Base-by-base conservation (phyloP, 257 asterid species). In the Solanum verrucosum region DNA sequence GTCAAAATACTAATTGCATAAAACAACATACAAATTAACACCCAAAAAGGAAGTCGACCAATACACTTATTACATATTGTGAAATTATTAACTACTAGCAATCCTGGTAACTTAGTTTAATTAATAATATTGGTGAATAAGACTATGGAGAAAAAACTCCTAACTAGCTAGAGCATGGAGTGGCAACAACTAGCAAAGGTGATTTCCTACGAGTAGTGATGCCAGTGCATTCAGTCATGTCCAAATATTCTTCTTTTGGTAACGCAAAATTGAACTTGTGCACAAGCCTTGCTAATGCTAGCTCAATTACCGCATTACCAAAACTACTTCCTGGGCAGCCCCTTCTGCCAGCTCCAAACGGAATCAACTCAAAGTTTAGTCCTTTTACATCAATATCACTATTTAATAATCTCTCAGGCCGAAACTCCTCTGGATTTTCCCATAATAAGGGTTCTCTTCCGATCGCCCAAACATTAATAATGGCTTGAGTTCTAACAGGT, bases 261-360 rank as follows among this genome's bases (percentile, higher is more conserved):
- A 88, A 56, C 14, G 37, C 75, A 33, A 90, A 91, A 70, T 91
- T 37, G 27, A 95, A 93, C 16, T 88, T 87, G 52, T 88, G 91
- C 84, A 92, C 82, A 78, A 94, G 60, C 20, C 88, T 92, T 3
- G 96, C 94, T 2, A 93, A 31, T 4, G 87, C 92, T 49, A 92
- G 89, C 85, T 92, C 96, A 85, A 29, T 59, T 2, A 87, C 86
- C 1, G 84, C 87, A 73, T 79, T 44, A 2, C 87, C 92, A 65
- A 91, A 91, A 3, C 79, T 9, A 9, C 87, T 84, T 6, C 96
- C 98, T 1, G 94, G 96, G 42, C 96, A 93, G 1, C 90, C 93
- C 84, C 96, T 91, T 60, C 94, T 81, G 0, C 98, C 98, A 0
- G 94, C 92, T 2, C 96, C 96, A 37, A 93, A 95, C 1, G 96